Conservation (phyloP, 805 yeast species). For the Saturnispora ahearnii region DNA sequence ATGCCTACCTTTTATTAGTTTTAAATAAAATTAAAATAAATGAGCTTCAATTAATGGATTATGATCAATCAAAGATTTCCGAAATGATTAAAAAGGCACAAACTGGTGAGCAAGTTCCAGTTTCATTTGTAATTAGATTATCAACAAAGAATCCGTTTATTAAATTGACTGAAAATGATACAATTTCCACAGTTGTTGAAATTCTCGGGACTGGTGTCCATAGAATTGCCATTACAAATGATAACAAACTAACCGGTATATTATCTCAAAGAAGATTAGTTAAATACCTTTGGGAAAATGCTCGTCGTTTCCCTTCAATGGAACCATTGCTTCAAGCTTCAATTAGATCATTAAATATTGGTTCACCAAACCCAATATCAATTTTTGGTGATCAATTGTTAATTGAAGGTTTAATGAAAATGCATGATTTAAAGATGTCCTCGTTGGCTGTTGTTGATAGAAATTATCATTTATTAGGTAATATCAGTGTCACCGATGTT, state of each 20-base stretch:
- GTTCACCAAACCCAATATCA: conserved; percentile 61
- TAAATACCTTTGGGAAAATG: conserved; percentile 85
- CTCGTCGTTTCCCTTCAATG: conserved; percentile 72
- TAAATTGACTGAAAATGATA: conserved; percentile 61
- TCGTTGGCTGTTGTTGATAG: conserved; percentile 90
- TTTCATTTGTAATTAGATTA: conserved; percentile 73
- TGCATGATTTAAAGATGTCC: conserved; percentile 78
- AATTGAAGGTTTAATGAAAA: conserved; percentile 76
- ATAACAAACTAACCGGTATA: conserved; percentile 63
- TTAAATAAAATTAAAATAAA: conserved; percentile 53
- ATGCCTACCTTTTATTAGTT: conserved; percentile 75
- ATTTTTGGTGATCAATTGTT: conserved; percentile 81
- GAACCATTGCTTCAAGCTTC: conserved; percentile 66
- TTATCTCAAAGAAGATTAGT: conserved; percentile 85
- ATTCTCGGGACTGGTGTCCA: conserved; percentile 93
- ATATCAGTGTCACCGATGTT: conserved; percentile 91
- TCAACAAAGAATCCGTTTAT: conserved; percentile 86
- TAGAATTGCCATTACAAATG: conserved; percentile 66
- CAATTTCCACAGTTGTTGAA: conserved; percentile 68
- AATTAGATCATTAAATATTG: conserved; percentile 66
- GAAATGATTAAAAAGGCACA: conserved; percentile 54
- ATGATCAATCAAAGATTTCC: conserved; percentile 32
- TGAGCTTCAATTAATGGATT: conserved; percentile 29
- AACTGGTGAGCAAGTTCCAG: conserved; percentile 84
- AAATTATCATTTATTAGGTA: conserved; percentile 69